Evolutionary conservation across 305 asterid species (phyloP).

Genomic region (Stenogyne calaminthoides): DNA sequence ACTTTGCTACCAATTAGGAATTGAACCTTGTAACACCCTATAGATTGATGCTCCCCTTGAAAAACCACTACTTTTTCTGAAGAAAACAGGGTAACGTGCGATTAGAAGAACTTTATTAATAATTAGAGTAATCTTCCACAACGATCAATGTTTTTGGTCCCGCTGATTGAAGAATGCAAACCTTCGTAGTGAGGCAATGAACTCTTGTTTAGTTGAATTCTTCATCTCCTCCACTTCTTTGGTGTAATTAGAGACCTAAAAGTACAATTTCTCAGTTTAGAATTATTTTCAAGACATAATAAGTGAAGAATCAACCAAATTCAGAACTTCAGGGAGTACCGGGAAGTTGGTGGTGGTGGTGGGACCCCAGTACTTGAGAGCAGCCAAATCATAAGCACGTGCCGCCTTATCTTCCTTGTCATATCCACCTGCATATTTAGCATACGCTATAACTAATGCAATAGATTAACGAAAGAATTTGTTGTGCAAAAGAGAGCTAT

Average conservation of each 20-base stretch:
- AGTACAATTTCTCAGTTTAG: conserved; percentile 9
- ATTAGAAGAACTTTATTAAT: not conserved
- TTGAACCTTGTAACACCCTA: conserved; percentile 87
- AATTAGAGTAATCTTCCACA: not conserved
- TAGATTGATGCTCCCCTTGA: conserved; percentile 95
- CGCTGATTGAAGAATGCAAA: conserved; percentile 27
- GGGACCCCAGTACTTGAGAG: conserved; percentile 96
- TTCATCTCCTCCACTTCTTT: conserved; percentile 90
- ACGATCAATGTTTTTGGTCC: not conserved
- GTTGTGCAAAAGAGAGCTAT: not conserved
- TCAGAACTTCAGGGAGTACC: conserved; percentile 35
- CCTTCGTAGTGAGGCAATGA: conserved; percentile 98
- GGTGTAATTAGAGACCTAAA: conserved; percentile 66
- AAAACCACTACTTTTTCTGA: conserved; percentile 92
- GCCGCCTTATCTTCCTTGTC: conserved; percentile 99
- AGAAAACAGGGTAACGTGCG: not conserved
- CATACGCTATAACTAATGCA: not conserved
- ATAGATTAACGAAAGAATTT: not conserved
- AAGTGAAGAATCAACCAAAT: not conserved
- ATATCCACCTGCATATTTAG: conserved; percentile 70
- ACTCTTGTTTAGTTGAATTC: conserved; percentile 85
- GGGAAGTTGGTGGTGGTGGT: conserved; percentile 94
- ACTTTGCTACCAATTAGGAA: not conserved
- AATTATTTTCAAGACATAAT: not conserved
- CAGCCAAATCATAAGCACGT: conserved; percentile 91